Evolutionary conservation across 139 green algal genomes (phyloP).

Genomic region (Tetraselmis chui): DNA sequence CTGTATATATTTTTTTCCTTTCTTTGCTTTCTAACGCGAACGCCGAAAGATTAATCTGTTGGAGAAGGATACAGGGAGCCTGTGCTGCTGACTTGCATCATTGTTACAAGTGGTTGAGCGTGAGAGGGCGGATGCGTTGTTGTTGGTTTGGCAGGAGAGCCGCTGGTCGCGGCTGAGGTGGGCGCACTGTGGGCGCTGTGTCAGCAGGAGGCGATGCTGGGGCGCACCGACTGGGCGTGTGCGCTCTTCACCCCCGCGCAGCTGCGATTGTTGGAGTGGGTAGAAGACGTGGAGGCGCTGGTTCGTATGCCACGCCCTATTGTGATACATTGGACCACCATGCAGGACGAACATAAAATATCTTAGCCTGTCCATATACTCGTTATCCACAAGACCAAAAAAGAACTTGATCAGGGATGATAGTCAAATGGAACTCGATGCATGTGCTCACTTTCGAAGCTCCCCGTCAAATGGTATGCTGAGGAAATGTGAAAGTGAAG

Average conservation of each 20-base stretch:
- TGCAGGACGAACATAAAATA: too few species aligned
- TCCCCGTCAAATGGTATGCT: too few species aligned
- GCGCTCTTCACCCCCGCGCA: not conserved
- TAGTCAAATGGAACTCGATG: too few species aligned
- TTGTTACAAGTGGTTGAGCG: not conserved
- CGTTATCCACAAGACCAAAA: too few species aligned
- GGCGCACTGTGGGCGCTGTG: slow-evolving; percentile 52
- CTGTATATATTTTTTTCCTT: not conserved
- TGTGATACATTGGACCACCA: too few species aligned
- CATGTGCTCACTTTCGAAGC: too few species aligned
- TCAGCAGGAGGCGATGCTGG: slow-evolving; percentile 29
- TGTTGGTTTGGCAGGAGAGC: slow-evolving; percentile 20
- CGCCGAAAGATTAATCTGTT: too few species aligned
- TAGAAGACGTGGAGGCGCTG: slow-evolving; percentile 38
- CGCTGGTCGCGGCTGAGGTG: slow-evolving; percentile 30
- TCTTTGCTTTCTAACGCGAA: not conserved
- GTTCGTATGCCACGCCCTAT: too few species aligned
- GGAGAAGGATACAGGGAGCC: not conserved
- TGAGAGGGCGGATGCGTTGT: slow-evolving; percentile 9
- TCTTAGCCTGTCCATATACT: too few species aligned
- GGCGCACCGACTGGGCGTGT: not conserved
- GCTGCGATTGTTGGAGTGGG: slow-evolving; percentile 37
- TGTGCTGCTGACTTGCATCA: not conserved
- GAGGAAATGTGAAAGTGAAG: too few species aligned
- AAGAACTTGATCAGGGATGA: too few species aligned